Conservation (phyloP, 2,329 filamentous ascomycete genomes). For the Nectriaceae sp. region DNA sequence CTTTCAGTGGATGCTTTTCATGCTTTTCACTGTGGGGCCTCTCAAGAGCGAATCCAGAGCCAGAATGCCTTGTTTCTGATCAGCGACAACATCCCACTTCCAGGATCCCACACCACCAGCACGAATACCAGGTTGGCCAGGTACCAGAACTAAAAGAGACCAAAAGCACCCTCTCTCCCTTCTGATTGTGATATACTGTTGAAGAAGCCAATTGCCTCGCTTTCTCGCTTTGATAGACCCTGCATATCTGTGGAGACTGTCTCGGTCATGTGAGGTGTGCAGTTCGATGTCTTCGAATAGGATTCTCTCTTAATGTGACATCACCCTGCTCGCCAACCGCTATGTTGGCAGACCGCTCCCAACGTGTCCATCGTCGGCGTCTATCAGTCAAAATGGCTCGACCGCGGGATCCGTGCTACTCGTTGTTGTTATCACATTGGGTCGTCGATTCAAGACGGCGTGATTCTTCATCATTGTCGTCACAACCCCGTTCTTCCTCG, state of each 20-base stretch:
- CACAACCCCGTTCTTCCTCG: constrained; percentile 2
- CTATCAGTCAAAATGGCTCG: constrained; percentile 10
- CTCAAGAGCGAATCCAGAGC: not conserved
- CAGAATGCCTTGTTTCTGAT: not conserved
- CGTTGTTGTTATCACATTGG: constrained; percentile 6
- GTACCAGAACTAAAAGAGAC: not conserved
- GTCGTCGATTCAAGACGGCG: constrained; percentile 4
- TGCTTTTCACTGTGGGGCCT: not conserved
- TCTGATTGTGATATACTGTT: not conserved
- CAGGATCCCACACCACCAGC: not conserved
- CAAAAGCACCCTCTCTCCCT: not conserved
- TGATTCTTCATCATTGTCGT: constrained; percentile 4
- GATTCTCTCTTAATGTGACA: constrained; percentile 8
- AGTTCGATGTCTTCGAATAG: constrained; percentile 9
- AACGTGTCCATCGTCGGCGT: constrained; percentile 7
- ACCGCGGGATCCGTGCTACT: constrained; percentile 6
- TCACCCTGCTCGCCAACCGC: constrained; percentile 2
- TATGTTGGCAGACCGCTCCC: not conserved
- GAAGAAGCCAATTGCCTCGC: constrained; percentile 1
- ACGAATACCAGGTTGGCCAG: not conserved
- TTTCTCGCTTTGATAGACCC: constrained; percentile 1
- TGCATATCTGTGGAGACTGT: constrained; percentile 6
- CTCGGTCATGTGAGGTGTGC: constrained; percentile 6
- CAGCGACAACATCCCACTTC: not conserved
- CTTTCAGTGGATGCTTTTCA: not conserved